Evolutionary conservation across 225 moss, liverwort and hornwort genomes (phyloP).

Genomic region (Physcomitrium patens): DNA sequence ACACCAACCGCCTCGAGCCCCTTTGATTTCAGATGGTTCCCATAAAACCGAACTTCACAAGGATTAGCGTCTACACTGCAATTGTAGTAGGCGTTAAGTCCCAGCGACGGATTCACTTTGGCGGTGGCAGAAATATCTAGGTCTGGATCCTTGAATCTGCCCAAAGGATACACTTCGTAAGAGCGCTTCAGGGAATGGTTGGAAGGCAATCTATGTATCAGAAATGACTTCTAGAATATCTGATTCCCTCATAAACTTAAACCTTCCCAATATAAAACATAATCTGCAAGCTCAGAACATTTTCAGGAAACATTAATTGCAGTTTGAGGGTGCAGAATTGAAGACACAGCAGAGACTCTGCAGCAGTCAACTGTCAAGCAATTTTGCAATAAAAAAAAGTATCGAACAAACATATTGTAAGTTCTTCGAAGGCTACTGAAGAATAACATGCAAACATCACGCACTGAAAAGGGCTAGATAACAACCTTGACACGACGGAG

Average conservation of each 20-base stretch:
- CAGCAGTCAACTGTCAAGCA: too few relatives aligned
- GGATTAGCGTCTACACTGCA: conserved; percentile 35
- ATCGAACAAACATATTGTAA: too few relatives aligned
- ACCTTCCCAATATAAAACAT: too few relatives aligned
- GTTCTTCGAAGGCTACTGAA: too few relatives aligned
- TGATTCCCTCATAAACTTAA: too few relatives aligned
- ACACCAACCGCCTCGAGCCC: conserved; percentile 44
- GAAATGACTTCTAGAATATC: background rate
- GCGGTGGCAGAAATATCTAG: conserved; percentile 43
- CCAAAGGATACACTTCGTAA: conserved; percentile 11
- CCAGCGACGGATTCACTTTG: conserved; percentile 24
- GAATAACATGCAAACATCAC: background rate
- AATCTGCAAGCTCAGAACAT: too few relatives aligned
- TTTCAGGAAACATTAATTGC: background rate
- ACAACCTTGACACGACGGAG: conserved; percentile 67
- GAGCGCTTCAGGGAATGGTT: conserved; percentile 1
- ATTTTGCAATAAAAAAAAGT: too few relatives aligned
- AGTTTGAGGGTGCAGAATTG: background rate
- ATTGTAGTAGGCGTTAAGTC: conserved; percentile 49
- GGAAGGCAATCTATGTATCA: background rate
- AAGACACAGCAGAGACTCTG: conserved; percentile 9
- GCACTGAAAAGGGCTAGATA: conserved; percentile 36
- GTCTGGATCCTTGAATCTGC: conserved; percentile 48
- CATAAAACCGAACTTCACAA: conserved; percentile 63
- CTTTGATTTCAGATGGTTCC: conserved; percentile 12